These are phyloP conservation scores for Cercospora sojina DNA, from an alignment of 2,329 filamentous ascomycete genomes.

Conservation along the genomic window DNA sequence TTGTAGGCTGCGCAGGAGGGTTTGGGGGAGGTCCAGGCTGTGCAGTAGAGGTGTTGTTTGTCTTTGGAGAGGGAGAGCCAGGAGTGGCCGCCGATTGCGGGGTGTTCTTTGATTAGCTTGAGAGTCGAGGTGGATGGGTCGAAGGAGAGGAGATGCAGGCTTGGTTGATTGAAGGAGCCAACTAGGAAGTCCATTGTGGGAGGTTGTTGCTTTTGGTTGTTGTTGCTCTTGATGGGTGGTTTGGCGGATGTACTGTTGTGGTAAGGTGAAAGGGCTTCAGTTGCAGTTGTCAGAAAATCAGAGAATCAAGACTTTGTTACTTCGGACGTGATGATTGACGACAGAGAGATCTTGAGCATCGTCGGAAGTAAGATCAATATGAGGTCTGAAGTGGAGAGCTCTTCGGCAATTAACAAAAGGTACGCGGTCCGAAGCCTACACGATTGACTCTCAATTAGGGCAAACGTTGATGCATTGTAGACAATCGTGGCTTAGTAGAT, in stretches of 20 bases:
- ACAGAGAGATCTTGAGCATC: background rate
- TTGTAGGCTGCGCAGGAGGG: constrained; percentile 38
- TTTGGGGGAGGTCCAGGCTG: constrained; percentile 37
- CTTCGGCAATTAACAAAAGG: constrained; percentile 1
- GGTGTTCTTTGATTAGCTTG: constrained; percentile 30
- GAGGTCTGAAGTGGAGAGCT: background rate
- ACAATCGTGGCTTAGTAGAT: background rate
- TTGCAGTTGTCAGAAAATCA: background rate
- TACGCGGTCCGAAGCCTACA: constrained; percentile 18
- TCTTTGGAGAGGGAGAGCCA: constrained; percentile 38
- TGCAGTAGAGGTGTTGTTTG: constrained; percentile 36
- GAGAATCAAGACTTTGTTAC: background rate
- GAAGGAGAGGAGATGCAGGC: constrained; percentile 38
- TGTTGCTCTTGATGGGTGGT: background rate
- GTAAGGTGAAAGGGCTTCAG: background rate
- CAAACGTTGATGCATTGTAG: background rate
- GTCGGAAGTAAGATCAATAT: background rate
- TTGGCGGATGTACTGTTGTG: background rate
- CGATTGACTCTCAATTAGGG: background rate
- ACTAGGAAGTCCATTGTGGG: constrained; percentile 39
- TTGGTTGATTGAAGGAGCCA: constrained; percentile 37
- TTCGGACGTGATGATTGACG: background rate
- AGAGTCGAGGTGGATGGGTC: constrained; percentile 27
- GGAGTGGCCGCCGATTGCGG: constrained; percentile 38
- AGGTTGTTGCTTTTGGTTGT: background rate